Evolutionary conservation across 1,139 yeast genomes (phyloP).

Genomic region (Yamadazyma sp.): DNA sequence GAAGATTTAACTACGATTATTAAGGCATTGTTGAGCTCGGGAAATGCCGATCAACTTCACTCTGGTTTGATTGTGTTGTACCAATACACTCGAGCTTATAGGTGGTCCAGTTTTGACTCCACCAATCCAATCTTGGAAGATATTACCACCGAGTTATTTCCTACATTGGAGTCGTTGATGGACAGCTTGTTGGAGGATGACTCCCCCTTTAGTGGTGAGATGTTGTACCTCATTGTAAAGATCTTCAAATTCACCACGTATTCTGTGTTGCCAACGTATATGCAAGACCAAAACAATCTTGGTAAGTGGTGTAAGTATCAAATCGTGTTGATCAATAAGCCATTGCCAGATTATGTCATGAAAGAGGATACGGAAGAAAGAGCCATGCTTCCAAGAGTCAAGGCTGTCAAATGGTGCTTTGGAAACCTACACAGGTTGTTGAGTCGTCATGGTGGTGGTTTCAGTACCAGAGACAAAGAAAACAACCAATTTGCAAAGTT

Average conservation of each 20-base stretch:
- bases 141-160: constrained; percentile 51
- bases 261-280: constrained; percentile 57
- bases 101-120: constrained; percentile 52
- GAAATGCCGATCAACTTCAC: constrained; percentile 52
- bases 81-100: constrained; percentile 56
- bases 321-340: constrained; percentile 48
- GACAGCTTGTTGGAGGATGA: constrained; percentile 35
- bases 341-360: constrained; percentile 37
- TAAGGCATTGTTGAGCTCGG: constrained; percentile 42
- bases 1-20: constrained; percentile 37
- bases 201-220: constrained; percentile 45
- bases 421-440: constrained; percentile 64
- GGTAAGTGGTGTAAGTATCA: constrained; percentile 68
- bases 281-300: constrained; percentile 49
- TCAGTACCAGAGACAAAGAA: constrained; percentile 36
- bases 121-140: constrained; percentile 50
- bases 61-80: constrained; percentile 58
- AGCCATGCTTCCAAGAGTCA: constrained; percentile 48
- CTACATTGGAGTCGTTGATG: constrained; percentile 52
- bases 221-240: constrained; percentile 61
- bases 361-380: constrained; percentile 40
- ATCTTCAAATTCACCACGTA: constrained; percentile 63
- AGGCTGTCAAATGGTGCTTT: constrained; percentile 72
- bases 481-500: constrained; percentile 42
- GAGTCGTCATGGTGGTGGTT: constrained; percentile 55